Evolutionary conservation across 1,284 basidiomycete genomes (phyloP).

Genomic region (Butyriboletus appendiculatus): DNA sequence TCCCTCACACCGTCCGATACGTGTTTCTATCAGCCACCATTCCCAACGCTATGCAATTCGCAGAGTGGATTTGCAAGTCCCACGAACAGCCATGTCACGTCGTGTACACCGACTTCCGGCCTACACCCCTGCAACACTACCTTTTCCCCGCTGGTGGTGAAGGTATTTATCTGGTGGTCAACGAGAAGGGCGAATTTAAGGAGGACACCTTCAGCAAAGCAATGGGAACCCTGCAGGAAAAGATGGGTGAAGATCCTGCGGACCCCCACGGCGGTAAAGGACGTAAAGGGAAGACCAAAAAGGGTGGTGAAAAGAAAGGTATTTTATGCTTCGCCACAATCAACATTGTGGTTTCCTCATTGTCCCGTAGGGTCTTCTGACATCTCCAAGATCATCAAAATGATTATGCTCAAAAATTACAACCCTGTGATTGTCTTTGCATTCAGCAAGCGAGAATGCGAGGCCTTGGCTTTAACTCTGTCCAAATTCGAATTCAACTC

Average conservation of each 20-base stretch:
- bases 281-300: slow-evolving; percentile 86
- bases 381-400: slow-evolving; percentile 97
- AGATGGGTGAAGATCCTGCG: slow-evolving; percentile 91
- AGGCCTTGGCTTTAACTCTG: slow-evolving; percentile 88
- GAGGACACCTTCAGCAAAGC: slow-evolving; percentile 99
- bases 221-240: slow-evolving; percentile 90
- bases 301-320: slow-evolving; percentile 93
- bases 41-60: slow-evolving; percentile 99
- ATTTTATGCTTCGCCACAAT: background rate
- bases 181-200: slow-evolving; percentile 95
- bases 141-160: slow-evolving; percentile 96
- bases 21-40: slow-evolving; percentile 99
- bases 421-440: slow-evolving; percentile 99
- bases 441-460: slow-evolving; percentile 98
- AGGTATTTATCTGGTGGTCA: slow-evolving; percentile 97
- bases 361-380: slow-evolving; percentile 74
- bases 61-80: slow-evolving; percentile 97
- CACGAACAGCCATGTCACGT: slow-evolving; percentile 99
- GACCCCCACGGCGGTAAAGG: slow-evolving; percentile 82
- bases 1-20: slow-evolving; percentile 95
- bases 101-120: slow-evolving; percentile 99
- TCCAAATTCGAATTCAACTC: slow-evolving; percentile 97
- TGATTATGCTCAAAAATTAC: slow-evolving; percentile 98
- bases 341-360: slow-evolving; percentile 5
- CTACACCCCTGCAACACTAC: slow-evolving; percentile 98